Conservation (phyloP, 83 land plant species). For the Thuja plicata region DNA sequence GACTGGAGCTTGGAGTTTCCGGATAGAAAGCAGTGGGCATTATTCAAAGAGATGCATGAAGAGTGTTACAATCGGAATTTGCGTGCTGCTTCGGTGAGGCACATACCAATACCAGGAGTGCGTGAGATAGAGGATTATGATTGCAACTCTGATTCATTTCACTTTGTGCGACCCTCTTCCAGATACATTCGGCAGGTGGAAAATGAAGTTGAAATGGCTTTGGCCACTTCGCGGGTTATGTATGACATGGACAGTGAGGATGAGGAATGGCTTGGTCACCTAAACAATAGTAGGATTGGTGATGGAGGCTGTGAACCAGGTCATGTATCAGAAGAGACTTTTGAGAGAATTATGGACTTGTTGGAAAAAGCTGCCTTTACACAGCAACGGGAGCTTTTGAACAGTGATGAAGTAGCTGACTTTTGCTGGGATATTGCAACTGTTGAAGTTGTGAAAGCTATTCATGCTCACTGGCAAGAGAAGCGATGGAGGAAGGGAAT, state of each 20-base stretch:
- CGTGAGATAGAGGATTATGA: conserved; percentile 57
- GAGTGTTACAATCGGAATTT: conserved; percentile 74
- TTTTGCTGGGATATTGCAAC: conserved; percentile 54
- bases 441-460: conserved; percentile 44
- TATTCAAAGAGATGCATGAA: conserved; percentile 79
- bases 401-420: conserved; percentile 58
- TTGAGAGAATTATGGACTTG: conserved; percentile 84
- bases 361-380: conserved; percentile 78
- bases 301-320: conserved; percentile 18
- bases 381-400: conserved; percentile 56
- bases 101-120: conserved; percentile 88
- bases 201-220: conserved; percentile 85
- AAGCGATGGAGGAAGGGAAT: conserved; percentile 80
- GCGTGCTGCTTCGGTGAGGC: conserved; percentile 66
- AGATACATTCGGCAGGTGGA: conserved; percentile 61
- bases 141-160: conserved; percentile 33
- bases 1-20: conserved; percentile 82
- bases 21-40: conserved; percentile 71
- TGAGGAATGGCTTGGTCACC: conserved; percentile 70
- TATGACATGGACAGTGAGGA: conserved; percentile 99
- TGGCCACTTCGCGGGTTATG: conserved; percentile 59
- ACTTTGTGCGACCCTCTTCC: conserved; percentile 51
- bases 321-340: conserved; percentile 58
- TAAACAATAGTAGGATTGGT: conserved; percentile 28
- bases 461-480: conserved; percentile 72